Conservation (phyloP, 2,329 filamentous ascomycete genomes). For the Aspergillus ibericus region DNA sequence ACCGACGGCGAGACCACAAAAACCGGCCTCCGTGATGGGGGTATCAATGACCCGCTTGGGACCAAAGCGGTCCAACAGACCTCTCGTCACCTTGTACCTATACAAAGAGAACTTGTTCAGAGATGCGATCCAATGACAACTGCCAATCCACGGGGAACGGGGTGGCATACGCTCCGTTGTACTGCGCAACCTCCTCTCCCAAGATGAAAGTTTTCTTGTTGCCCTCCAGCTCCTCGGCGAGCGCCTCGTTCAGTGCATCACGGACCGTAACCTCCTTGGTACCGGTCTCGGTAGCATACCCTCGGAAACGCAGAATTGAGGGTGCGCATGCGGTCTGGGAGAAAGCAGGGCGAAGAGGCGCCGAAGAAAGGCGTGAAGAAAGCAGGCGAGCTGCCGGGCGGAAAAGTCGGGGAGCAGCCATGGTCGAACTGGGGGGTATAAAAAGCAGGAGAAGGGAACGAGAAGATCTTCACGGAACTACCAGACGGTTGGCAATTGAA, state of each 20-base stretch:
- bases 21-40: constrained; percentile 96
- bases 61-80: constrained; percentile 92
- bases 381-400: constrained; percentile 64
- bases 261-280: constrained; percentile 93
- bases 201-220: constrained; percentile 95
- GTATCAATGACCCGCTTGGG: constrained; percentile 97
- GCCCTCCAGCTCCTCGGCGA: constrained; percentile 92
- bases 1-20: constrained; percentile 89
- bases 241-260: constrained; percentile 95
- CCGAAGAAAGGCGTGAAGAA: constrained; percentile 53
- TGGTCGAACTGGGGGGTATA: constrained; percentile 43
- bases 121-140: constrained; percentile 10
- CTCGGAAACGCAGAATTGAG: constrained; percentile 49
- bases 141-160: constrained; percentile 1
- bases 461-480: constrained; percentile 7
- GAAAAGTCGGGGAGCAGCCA: constrained; percentile 63
- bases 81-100: constrained; percentile 98
- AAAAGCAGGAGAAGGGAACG: constrained; percentile 17
- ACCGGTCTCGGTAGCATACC: constrained; percentile 61
- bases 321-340: constrained; percentile 52
- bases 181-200: constrained; percentile 98
- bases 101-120: constrained; percentile 37
- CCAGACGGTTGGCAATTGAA: background rate
- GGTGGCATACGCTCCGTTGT: constrained; percentile 80
- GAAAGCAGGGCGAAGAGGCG: constrained; percentile 55